A percentile compares a stretch with the other conserved stretches of the same genome.
phyloP scores from a whole-genome alignment of 163 green algal species.

The Picocystis sp. region DNA sequence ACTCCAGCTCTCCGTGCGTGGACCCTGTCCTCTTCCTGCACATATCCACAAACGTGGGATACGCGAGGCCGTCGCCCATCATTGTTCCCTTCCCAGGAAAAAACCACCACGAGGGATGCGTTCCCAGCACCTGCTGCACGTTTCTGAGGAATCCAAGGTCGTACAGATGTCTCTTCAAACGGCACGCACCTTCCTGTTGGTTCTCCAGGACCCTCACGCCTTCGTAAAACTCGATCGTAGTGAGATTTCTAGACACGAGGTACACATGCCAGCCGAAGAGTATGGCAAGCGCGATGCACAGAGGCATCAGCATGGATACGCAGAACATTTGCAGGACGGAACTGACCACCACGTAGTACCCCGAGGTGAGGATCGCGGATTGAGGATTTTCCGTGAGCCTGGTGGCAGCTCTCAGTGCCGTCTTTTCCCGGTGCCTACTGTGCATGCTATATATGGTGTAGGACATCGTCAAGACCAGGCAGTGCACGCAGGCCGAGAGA shows the following conservation, averaged over 20 bases:
- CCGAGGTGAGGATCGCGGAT: not conserved
- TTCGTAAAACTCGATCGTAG: constrained; percentile 32
- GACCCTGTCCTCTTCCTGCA: too few relatives aligned
- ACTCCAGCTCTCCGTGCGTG: too few relatives aligned
- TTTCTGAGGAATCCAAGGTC: too few relatives aligned
- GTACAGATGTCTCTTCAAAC: too few relatives aligned
- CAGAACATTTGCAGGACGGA: constrained; percentile 13
- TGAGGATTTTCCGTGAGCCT: not conserved
- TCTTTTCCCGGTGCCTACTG: not conserved
- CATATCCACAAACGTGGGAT: too few relatives aligned
- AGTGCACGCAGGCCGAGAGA: constrained; percentile 18
- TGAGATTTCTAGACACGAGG: constrained; percentile 27
- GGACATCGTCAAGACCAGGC: constrained; percentile 7
- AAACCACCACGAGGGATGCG: too few relatives aligned
- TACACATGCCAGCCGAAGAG: constrained; percentile 33
- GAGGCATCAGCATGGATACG: constrained; percentile 17
- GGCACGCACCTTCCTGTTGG: too few relatives aligned
- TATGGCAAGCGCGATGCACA: constrained; percentile 20
- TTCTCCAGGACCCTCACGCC: too few relatives aligned
- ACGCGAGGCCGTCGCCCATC: too few relatives aligned
- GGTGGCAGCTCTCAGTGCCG: constrained; percentile 1
- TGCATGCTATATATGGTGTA: not conserved
- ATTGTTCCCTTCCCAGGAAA: too few relatives aligned
- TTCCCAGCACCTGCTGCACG: too few relatives aligned
- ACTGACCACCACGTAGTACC: constrained; percentile 1